Conservation (phyloP, 1,139 yeast genomes). For the Protomyces gravidus region DNA sequence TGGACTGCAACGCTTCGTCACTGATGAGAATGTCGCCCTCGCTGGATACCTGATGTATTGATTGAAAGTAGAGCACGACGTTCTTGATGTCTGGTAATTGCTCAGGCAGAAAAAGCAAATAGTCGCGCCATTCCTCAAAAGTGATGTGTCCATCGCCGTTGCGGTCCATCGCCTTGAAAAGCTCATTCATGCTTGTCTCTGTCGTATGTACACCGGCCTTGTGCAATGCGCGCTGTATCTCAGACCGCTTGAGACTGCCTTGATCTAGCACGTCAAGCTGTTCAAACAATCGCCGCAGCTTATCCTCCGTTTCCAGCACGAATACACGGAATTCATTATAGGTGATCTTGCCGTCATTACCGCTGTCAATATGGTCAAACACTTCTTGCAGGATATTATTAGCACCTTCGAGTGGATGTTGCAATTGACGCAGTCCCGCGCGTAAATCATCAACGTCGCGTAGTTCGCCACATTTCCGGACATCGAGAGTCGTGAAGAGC, state of each 20-base stretch:
- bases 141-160: conserved; percentile 67
- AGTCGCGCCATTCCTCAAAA: conserved; percentile 80
- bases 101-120: conserved; percentile 75
- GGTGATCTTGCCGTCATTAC: conserved; percentile 45
- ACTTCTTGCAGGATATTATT: conserved; percentile 56
- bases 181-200: conserved; percentile 36
- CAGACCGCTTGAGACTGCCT: conserved; percentile 63
- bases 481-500: conserved; percentile 35
- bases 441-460: conserved; percentile 34
- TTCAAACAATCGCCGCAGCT: conserved; percentile 64
- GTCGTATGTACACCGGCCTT: conserved; percentile 39
- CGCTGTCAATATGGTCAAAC: conserved; percentile 53
- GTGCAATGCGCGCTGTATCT: conserved; percentile 60
- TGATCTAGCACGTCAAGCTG: conserved; percentile 70
- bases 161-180: conserved; percentile 59
- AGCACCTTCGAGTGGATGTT: conserved; percentile 55
- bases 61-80: conserved; percentile 75
- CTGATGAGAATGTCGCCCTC: conserved; percentile 89
- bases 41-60: conserved; percentile 73
- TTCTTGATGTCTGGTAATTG: conserved; percentile 53
- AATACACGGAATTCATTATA: conserved; percentile 60
- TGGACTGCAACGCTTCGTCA: conserved; percentile 72
- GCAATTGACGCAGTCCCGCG: conserved; percentile 35
- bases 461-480: conserved; percentile 34
- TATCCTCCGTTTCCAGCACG: conserved; percentile 60